Base-by-base conservation (phyloP, 179 eudicot species). In the Heliamphora pulchella region DNA sequence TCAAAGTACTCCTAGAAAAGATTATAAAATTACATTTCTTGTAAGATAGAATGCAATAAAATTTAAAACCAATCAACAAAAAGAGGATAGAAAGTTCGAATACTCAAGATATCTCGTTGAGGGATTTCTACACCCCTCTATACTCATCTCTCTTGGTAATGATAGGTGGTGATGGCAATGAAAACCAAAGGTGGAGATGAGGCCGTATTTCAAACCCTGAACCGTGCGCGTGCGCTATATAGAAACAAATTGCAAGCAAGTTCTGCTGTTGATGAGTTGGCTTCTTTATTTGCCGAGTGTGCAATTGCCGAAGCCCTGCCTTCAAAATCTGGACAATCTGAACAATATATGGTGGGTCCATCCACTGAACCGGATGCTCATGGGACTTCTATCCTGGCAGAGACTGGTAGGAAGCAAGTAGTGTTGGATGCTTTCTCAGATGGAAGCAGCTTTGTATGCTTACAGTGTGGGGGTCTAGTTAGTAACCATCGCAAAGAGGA, bases 261-360 rank as follows among this genome's bases (percentile, higher is more conserved):
- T 75, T 76, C 88, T 62, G 94, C 91, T 63, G 94, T 97, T 51
- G 99, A 96, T 84, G 87, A 94, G 75, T 87, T 96, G 68, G 97
- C 99, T 63, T 91, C 98, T 54, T 82, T 96, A 58, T 96, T 96
- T 89, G 99, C 97, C 0, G 97, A 96, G 81, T 96, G 98, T 90
- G 99, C 92, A 14, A 91, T 96, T 47, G 96, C 92, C 51, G 99
- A 96, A 87, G 94, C 96, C 80, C 85, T 88, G 70, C 98, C 98
- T 62, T 59, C 70, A 0, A 80, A 65, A 69, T 50, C 81, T 43
- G 83, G 69, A 76, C 74, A 83, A 67, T 66, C 81, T 43, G 79
- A 83, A 71, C 74, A 86, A 1, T 4, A 70, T 11, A 76, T 79
- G 22, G 68, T 81, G 17, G 70, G 31, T 10, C 74, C 53, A 0